These are phyloP conservation scores for Edaphochlamys debaryana DNA, from an alignment of 139 green algal genomes.

Conservation along the genomic window DNA sequence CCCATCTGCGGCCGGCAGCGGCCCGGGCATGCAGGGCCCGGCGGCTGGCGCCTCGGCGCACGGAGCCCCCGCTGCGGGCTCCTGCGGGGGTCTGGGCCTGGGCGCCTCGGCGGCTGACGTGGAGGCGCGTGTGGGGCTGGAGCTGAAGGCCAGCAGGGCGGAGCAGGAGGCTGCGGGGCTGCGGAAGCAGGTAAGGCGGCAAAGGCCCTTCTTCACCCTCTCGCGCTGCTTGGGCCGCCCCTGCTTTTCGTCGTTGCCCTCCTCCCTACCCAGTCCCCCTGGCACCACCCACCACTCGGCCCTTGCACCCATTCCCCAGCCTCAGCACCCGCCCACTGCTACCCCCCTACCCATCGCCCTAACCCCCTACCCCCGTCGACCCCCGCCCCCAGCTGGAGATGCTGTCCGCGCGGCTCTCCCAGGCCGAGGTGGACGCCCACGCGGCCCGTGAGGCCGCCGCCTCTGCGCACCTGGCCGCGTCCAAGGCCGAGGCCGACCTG, in stretches of 20 bases:
- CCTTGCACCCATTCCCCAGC: too few species aligned
- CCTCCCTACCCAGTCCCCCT: too few species aligned
- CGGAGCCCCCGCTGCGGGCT: too few species aligned
- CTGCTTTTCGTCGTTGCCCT: too few species aligned
- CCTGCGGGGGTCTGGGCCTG: background rate
- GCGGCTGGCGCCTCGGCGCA: too few species aligned
- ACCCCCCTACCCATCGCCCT: too few species aligned
- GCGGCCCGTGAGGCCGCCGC: constrained; percentile 40
- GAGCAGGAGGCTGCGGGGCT: constrained; percentile 50
- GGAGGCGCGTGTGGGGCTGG: constrained; percentile 52
- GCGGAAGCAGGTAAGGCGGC: constrained; percentile 31
- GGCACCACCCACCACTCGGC: too few species aligned
- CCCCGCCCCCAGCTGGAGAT: constrained; percentile 13
- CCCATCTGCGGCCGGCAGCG: background rate
- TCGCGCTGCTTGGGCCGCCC: too few species aligned
- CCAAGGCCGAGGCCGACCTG: constrained; percentile 71
- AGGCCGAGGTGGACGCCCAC: constrained; percentile 37
- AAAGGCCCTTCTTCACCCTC: too few species aligned
- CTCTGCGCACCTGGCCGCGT: constrained; percentile 26
- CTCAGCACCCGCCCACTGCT: too few species aligned
- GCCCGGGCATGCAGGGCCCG: background rate
- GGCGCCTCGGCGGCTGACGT: constrained; percentile 32
- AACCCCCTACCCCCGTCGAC: too few species aligned
- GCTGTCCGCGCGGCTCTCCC: background rate
- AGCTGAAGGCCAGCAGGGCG: constrained; percentile 54